Evolutionary conservation across 2,329 filamentous ascomycete genomes (phyloP).

Genomic region (Trichophaea hybrida): DNA sequence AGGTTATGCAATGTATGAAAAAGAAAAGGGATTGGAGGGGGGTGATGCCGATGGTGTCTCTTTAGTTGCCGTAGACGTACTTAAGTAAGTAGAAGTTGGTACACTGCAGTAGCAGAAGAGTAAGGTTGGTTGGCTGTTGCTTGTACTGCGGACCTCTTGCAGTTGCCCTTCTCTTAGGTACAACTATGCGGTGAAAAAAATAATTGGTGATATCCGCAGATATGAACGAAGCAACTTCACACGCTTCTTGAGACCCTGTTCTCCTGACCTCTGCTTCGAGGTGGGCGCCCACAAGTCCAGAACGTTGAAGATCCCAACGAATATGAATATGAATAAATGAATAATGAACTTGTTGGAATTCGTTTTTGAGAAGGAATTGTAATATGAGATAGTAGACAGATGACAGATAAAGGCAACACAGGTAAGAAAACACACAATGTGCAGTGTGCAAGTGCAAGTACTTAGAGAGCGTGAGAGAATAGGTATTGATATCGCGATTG

Average conservation of each 20-base stretch:
- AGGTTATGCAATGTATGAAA: background rate
- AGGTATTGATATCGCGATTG: background rate
- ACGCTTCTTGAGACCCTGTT: too few relatives aligned
- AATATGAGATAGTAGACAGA: background rate
- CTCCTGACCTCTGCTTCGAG: too few relatives aligned
- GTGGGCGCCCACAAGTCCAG: too few relatives aligned
- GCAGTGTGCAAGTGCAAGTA: background rate
- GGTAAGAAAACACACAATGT: background rate
- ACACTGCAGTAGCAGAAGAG: too few relatives aligned
- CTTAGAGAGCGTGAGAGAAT: background rate
- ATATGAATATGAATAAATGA: too few relatives aligned
- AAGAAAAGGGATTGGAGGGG: background rate
- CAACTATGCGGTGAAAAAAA: too few relatives aligned
- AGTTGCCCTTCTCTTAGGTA: too few relatives aligned
- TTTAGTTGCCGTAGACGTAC: background rate
- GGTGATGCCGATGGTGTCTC: background rate
- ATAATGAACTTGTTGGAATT: background rate
- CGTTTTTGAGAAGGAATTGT: background rate
- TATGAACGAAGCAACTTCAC: too few relatives aligned
- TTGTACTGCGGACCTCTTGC: too few relatives aligned
- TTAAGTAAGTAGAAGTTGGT: background rate
- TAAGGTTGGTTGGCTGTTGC: too few relatives aligned
- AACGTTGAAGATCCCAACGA: too few relatives aligned
- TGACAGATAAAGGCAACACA: background rate
- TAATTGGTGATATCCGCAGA: too few relatives aligned